phyloP scores from a whole-genome alignment of 306 rosid genomes.

The Rubus parviflorus region DNA sequence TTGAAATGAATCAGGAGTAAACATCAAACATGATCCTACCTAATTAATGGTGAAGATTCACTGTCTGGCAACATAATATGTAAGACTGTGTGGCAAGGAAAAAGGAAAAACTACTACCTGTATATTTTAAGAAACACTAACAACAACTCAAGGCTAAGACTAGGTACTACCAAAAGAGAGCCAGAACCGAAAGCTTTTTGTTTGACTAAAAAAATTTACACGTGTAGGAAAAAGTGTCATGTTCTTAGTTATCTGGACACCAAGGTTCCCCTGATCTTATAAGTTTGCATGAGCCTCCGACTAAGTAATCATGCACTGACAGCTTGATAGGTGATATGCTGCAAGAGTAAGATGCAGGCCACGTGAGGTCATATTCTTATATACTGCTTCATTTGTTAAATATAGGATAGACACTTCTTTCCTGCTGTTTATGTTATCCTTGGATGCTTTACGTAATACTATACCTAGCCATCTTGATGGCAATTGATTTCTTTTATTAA shows the following conservation, averaged over 20 bases:
- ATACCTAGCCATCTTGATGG: slow-evolving; percentile 3
- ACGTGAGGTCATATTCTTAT: background rate
- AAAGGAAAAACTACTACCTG: background rate
- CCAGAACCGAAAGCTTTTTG: background rate
- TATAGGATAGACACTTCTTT: background rate
- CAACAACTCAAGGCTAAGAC: background rate
- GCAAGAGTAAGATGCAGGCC: background rate
- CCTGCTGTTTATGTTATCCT: background rate
- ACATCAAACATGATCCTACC: background rate
- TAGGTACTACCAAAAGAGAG: background rate
- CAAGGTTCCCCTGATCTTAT: background rate
- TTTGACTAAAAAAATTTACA: background rate
- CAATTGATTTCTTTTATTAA: background rate
- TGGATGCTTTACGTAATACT: background rate
- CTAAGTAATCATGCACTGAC: background rate
- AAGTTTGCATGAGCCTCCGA: background rate
- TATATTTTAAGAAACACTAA: background rate
- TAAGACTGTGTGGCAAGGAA: background rate
- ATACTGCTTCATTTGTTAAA: background rate
- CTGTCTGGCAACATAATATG: background rate
- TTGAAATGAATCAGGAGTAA: background rate
- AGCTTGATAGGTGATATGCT: background rate
- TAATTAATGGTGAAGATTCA: background rate
- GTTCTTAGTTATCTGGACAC: background rate
- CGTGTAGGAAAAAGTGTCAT: background rate